Conservation (phyloP, 805 yeast species). For the Candida boidinii region DNA sequence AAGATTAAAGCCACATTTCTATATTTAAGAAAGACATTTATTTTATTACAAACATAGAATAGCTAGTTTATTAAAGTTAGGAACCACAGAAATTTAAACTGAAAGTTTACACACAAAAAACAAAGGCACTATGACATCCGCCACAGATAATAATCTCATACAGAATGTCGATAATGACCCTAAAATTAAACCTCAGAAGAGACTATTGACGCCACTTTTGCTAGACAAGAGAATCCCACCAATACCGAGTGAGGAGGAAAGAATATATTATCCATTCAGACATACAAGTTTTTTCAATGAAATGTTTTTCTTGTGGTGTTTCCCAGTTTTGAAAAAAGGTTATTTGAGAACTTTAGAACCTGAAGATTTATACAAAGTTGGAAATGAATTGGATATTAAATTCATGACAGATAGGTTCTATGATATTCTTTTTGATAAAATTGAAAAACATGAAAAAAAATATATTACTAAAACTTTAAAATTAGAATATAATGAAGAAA, state of each 20-base stretch:
- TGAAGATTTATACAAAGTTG: constrained; percentile 47
- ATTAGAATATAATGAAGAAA: constrained; percentile 24
- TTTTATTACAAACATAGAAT: too few species aligned
- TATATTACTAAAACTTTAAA: constrained; percentile 26
- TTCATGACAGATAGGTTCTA: constrained; percentile 27
- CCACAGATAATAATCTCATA: too few species aligned
- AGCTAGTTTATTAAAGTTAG: too few species aligned
- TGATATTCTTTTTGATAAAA: constrained; percentile 21
- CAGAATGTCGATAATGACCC: too few species aligned
- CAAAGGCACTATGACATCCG: too few species aligned
- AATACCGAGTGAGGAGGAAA: constrained; percentile 41
- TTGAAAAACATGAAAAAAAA: constrained; percentile 21
- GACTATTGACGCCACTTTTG: constrained; percentile 26
- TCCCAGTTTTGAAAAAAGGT: constrained; percentile 56
- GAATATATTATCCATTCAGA: constrained; percentile 35
- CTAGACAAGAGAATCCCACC: constrained; percentile 34
- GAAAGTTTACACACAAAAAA: too few species aligned
- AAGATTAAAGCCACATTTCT: too few species aligned
- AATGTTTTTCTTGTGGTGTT: constrained; percentile 57
- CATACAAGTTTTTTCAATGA: constrained; percentile 31
- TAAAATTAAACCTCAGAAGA: constrained; percentile 22
- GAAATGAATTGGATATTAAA: constrained; percentile 34
- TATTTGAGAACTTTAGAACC: constrained; percentile 65
- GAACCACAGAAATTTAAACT: too few species aligned
- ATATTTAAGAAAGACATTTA: too few species aligned